These are phyloP conservation scores for Coffea humblotiana DNA, from an alignment of 305 asterid species.

Conservation along the genomic window DNA sequence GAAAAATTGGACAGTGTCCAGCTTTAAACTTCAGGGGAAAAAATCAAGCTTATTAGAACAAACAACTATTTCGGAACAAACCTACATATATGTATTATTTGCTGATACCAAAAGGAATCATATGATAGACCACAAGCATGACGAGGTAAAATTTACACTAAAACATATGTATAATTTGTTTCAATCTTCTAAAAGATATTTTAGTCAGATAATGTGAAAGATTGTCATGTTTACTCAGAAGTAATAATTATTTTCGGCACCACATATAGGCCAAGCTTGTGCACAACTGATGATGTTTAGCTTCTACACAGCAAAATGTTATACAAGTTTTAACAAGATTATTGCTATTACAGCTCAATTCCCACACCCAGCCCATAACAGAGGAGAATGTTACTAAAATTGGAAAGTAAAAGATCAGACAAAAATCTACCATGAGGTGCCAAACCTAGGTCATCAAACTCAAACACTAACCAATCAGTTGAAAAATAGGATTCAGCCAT, in stretches of 20 bases:
- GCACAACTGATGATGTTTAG: background rate
- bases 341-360: background rate
- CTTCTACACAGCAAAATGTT: background rate
- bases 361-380: background rate
- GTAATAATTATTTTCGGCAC: background rate
- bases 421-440: background rate
- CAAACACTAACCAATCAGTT: background rate
- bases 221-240: too few species aligned
- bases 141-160: too few species aligned
- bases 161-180: too few species aligned
- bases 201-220: too few species aligned
- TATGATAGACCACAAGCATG: too few species aligned
- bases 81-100: background rate
- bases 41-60: background rate
- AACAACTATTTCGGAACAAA: background rate
- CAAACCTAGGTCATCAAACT: background rate
- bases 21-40: too few species aligned
- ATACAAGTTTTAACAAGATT: background rate
- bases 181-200: too few species aligned
- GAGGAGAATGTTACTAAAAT: background rate
- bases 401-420: background rate
- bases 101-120: background rate
- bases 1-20: background rate
- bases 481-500: background rate
- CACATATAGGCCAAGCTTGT: background rate